These are phyloP conservation scores for Solanum hybrid DNA, from an alignment of 305 asterid species.

Conservation along the genomic window DNA sequence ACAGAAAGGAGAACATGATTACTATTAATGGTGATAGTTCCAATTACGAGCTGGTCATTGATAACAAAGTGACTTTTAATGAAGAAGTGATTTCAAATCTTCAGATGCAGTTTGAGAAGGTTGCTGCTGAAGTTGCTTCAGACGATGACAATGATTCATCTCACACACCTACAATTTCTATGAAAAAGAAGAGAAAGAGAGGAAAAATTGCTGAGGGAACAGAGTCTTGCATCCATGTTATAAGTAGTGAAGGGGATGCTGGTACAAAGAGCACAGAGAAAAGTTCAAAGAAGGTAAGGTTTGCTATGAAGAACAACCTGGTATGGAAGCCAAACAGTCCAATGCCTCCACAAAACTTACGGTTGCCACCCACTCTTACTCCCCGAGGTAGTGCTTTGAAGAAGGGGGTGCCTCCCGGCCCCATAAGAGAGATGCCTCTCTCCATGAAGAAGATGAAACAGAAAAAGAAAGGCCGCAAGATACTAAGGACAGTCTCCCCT, in stretches of 20 bases:
- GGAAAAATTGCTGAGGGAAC: slow-evolving; percentile 16
- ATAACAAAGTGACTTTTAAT: slow-evolving; percentile 24
- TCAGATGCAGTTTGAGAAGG: slow-evolving; percentile 79
- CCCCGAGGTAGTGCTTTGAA: slow-evolving; percentile 94
- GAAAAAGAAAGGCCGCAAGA: slow-evolving; percentile 23
- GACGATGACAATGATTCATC: slow-evolving; percentile 24
- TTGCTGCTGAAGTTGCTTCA: slow-evolving; percentile 53
- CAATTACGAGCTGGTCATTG: slow-evolving; percentile 20
- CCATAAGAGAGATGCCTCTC: slow-evolving; percentile 43
- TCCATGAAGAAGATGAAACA: slow-evolving; percentile 24
- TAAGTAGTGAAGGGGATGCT: slow-evolving; percentile 22
- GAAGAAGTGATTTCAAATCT: slow-evolving; percentile 69
- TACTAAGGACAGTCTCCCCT: slow-evolving; percentile 19
- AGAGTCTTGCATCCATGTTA: slow-evolving; percentile 11
- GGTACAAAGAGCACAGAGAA: slow-evolving; percentile 44
- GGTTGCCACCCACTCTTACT: slow-evolving; percentile 84
- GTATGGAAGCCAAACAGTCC: slow-evolving; percentile 89
- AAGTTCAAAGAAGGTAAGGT: slow-evolving; percentile 82
- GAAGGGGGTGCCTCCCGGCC: slow-evolving; percentile 93
- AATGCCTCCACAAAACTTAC: slow-evolving; percentile 80
- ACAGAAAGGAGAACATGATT: slow-evolving; percentile 12
- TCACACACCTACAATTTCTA: slow-evolving; percentile 22
- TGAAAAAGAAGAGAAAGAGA: slow-evolving; percentile 55
- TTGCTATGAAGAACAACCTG: slow-evolving; percentile 83
- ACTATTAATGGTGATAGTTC: slow-evolving; percentile 13